These are phyloP conservation scores for Apiospora koreana DNA, from an alignment of 2,329 filamentous ascomycete species.

Conservation along the genomic window DNA sequence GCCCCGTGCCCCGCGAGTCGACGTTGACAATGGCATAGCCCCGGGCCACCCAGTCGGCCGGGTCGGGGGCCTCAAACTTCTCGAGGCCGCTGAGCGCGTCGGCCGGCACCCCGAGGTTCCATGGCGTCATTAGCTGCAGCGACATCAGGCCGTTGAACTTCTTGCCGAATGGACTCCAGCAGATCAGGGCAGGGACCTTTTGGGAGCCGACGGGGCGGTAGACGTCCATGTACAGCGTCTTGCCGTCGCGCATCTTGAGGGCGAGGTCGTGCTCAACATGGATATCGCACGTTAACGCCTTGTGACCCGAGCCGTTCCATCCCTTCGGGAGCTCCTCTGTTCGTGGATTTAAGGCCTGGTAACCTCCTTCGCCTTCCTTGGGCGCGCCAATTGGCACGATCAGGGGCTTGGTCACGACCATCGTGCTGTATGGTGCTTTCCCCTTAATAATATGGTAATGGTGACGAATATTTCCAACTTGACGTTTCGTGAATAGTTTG, in stretches of 20 bases:
- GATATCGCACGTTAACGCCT: conserved; percentile 12
- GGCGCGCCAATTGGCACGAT: conserved; percentile 15
- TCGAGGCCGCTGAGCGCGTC: conserved; percentile 18
- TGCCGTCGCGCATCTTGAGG: conserved; percentile 25
- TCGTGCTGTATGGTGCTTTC: neutral
- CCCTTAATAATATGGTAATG: no score
- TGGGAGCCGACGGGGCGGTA: conserved; percentile 20
- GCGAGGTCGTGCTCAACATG: conserved; percentile 20
- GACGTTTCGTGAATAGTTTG: neutral
- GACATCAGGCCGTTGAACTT: conserved; percentile 21
- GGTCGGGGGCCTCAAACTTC: conserved; percentile 26
- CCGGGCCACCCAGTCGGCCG: conserved; percentile 23
- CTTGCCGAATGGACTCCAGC: conserved; percentile 27
- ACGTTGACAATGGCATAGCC: conserved; percentile 30
- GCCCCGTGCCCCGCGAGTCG: conserved; percentile 22
- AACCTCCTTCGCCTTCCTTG: conserved; percentile 14
- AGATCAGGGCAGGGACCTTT: conserved; percentile 23
- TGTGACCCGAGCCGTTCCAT: conserved; percentile 13
- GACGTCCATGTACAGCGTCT: conserved; percentile 22
- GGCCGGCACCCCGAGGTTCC: conserved; percentile 19
- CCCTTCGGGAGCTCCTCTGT: conserved; percentile 14
- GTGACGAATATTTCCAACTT: no score
- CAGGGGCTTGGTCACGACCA: conserved; percentile 6
- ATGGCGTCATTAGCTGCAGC: conserved; percentile 19
- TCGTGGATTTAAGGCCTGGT: conserved; percentile 14